Evolutionary conservation across 331 rosid species (phyloP).

Genomic region (Pyrus hybrid): DNA sequence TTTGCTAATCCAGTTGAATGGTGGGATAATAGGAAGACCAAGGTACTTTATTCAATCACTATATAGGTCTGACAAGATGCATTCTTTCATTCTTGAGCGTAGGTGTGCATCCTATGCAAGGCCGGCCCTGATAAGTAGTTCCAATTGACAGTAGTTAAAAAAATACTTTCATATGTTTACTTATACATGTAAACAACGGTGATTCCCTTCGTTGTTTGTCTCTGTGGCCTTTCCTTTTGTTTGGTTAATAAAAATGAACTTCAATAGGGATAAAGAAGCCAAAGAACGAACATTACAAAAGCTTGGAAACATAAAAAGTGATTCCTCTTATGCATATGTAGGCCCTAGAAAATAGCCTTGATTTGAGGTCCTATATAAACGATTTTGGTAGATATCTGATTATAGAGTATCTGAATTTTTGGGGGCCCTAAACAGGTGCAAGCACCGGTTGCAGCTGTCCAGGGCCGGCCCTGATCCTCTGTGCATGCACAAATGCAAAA

Average conservation of each 20-base stretch:
- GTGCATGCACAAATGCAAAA: not conserved
- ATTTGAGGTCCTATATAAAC: not conserved
- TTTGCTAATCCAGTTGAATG: constrained; percentile 91
- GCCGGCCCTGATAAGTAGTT: not conserved
- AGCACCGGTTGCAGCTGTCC: not conserved
- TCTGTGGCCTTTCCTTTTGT: not conserved
- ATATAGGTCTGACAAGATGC: not conserved
- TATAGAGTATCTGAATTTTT: not conserved
- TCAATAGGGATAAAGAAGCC: not conserved
- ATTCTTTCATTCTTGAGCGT: not conserved
- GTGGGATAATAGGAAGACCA: constrained; percentile 95
- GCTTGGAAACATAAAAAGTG: not conserved
- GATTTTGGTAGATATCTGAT: not conserved
- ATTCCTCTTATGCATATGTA: not conserved
- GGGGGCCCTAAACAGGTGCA: not conserved
- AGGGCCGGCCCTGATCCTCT: not conserved
- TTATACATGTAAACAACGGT: not conserved
- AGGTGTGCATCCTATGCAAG: not conserved
- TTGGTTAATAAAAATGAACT: not conserved
- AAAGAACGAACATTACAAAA: not conserved
- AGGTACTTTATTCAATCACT: constrained; percentile 34
- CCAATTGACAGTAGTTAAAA: not conserved
- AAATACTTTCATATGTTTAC: not conserved
- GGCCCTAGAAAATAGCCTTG: not conserved
- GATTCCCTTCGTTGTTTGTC: too few species aligned